A percentile compares a stretch with the other conserved stretches of the same genome.
These are phyloP conservation scores for Ilex asprella DNA, from an alignment of 257 asterid species.

Conservation along the genomic window DNA sequence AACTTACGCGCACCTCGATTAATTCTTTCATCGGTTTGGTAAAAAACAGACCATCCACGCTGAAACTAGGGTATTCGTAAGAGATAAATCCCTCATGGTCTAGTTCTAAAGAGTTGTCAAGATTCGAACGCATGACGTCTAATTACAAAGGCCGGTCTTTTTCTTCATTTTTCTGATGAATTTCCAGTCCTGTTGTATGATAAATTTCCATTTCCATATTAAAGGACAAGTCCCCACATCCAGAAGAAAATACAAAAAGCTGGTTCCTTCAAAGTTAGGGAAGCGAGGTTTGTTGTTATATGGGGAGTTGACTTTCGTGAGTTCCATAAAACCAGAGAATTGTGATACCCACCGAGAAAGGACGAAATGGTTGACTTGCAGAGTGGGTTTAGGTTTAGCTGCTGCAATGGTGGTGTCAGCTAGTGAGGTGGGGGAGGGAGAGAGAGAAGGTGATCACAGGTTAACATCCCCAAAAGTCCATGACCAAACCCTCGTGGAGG, in stretches of 20 bases:
- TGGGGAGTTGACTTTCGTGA: conserved; percentile 44
- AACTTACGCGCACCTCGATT: too few species aligned
- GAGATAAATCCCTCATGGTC: too few species aligned
- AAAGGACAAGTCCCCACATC: too few species aligned
- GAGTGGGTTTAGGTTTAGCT: conserved; percentile 39
- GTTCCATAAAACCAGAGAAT: conserved; percentile 17
- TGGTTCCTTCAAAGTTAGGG: conserved; percentile 30
- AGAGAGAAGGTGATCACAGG: not conserved
- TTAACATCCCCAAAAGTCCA: conserved; percentile 14
- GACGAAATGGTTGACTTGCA: conserved; percentile 32
- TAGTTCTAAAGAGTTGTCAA: too few species aligned
- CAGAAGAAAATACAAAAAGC: conserved; percentile 4
- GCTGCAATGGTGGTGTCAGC: conserved; percentile 28
- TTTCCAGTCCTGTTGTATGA: too few species aligned
- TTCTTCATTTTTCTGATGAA: too few species aligned
- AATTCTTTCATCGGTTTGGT: too few species aligned
- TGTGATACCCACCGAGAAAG: conserved; percentile 17
- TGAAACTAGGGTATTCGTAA: too few species aligned
- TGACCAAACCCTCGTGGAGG: conserved; percentile 41
- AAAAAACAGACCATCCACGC: too few species aligned
- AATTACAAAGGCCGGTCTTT: too few species aligned
- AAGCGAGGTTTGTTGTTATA: conserved; percentile 1
- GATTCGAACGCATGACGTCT: too few species aligned
- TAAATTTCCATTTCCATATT: too few species aligned
- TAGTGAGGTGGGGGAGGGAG: conserved; percentile 10